Percentiles rank a stretch among this genome's conserved stretches.
phyloP scores from a whole-genome alignment of 2,329 filamentous ascomycete species.

The Aspergillus unguis region DNA sequence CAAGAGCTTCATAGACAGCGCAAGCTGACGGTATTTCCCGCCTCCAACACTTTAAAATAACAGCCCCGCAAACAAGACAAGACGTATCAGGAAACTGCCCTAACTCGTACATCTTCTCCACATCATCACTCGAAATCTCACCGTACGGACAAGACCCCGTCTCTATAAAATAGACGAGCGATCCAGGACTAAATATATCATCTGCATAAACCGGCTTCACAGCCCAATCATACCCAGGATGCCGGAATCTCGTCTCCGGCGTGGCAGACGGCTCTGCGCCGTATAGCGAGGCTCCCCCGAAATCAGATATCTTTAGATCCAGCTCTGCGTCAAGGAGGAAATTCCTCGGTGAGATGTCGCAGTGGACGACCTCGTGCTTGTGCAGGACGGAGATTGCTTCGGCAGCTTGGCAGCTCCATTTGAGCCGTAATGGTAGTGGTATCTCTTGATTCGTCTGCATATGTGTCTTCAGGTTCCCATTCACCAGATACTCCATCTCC shows the following conservation, averaged over 20 bases:
- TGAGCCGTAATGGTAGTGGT: no score
- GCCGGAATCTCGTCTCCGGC: slow-evolving; percentile 14
- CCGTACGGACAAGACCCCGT: slow-evolving; percentile 9
- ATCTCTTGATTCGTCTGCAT: slow-evolving; percentile 1
- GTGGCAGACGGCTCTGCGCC: slow-evolving; percentile 19
- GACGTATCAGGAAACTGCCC: no score
- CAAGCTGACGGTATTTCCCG: no score
- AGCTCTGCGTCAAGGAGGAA: not conserved
- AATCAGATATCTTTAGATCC: not conserved
- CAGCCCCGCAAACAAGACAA: no score
- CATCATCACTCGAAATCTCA: not conserved
- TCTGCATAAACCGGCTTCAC: slow-evolving; percentile 6
- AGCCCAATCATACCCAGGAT: slow-evolving; percentile 14
- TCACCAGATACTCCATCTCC: slow-evolving; percentile 18
- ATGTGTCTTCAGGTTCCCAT: slow-evolving; percentile 17
- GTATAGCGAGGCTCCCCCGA: slow-evolving; percentile 15
- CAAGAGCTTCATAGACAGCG: no score
- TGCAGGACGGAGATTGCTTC: not conserved
- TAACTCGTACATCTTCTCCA: no score
- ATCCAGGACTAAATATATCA: slow-evolving; percentile 14
- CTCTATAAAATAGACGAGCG: slow-evolving; percentile 11
- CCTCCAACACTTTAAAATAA: no score
- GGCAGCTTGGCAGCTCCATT: not conserved
- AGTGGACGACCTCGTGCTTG: not conserved
- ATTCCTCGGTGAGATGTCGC: not conserved